Conservation (phyloP, 805 yeast genomes). For the Suhomyces sp. region DNA sequence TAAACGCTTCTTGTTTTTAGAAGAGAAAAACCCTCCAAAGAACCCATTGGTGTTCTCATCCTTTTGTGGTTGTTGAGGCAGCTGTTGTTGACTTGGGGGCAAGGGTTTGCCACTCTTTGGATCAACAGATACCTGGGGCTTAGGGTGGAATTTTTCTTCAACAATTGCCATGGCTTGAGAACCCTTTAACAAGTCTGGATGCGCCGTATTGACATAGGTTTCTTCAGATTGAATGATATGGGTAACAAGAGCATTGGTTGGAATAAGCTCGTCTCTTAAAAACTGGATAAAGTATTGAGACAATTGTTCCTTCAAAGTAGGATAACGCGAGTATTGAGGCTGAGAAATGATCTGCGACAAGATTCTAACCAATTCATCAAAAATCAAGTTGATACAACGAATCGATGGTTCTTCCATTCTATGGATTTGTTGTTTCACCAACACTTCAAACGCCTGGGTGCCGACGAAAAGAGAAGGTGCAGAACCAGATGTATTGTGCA, state of each 20-base stretch:
- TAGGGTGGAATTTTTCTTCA: conserved; percentile 77
- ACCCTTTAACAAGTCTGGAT: conserved; percentile 93
- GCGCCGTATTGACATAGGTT: conserved; percentile 95
- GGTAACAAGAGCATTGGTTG: conserved; percentile 80
- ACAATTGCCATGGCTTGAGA: conserved; percentile 93
- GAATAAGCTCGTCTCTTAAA: conserved; percentile 72
- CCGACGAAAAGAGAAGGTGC: conserved; percentile 95
- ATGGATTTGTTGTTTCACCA: conserved; percentile 46
- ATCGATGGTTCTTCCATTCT: conserved; percentile 93
- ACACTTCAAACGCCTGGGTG: conserved; percentile 93
- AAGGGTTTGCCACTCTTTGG: conserved; percentile 88
- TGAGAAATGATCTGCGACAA: conserved; percentile 73
- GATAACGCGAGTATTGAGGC: conserved; percentile 84
- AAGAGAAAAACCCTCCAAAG: conserved; percentile 92
- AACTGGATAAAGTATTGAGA: conserved; percentile 76
- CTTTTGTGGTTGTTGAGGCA: conserved; percentile 16
- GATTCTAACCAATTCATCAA: conserved; percentile 92
- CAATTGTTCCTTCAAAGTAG: conserved; percentile 83
- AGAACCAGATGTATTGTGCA: conserved; percentile 95
- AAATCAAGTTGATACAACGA: conserved; percentile 84
- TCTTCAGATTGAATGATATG: conserved; percentile 87
- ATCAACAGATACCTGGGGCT: conserved; percentile 73
- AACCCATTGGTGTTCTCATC: conserved; percentile 70
- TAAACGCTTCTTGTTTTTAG: conserved; percentile 88
- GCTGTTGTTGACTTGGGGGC: conserved; percentile 40